Conservation (phyloP, 1,284 basidiomycete species). For the Austroboletus niveus region DNA sequence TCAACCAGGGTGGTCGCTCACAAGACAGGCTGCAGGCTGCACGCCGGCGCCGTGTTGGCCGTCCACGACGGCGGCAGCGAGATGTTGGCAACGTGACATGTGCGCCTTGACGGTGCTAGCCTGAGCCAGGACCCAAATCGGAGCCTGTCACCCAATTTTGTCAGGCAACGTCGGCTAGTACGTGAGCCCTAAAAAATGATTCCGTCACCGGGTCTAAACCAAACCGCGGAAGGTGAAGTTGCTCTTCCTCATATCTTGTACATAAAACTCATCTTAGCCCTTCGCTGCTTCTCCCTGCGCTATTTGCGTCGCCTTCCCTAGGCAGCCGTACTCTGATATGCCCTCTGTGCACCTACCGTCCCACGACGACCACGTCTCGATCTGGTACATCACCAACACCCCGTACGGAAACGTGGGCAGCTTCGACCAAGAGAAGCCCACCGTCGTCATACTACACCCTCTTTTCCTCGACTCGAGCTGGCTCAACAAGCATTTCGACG, state of each 20-base stretch:
- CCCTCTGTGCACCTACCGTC: conserved; percentile 68
- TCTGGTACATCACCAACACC: conserved; percentile 69
- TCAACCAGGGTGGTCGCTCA: conserved; percentile 13
- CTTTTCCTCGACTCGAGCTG: conserved; percentile 66
- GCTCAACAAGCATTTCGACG: conserved; percentile 64
- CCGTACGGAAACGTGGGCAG: conserved; percentile 52
- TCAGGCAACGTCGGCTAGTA: conserved; percentile 29
- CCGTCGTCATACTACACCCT: conserved; percentile 65
- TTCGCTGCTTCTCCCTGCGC: conserved; percentile 1
- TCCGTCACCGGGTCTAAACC: conserved; percentile 15
- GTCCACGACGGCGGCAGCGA: background rate
- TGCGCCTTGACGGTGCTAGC: background rate
- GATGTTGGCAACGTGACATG: background rate
- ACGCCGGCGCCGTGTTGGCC: too few species aligned
- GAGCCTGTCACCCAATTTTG: conserved; percentile 15
- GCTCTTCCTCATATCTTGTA: conserved; percentile 17
- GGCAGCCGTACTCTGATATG: conserved; percentile 40
- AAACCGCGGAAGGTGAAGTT: conserved; percentile 11
- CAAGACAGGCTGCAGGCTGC: background rate
- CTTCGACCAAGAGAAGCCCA: conserved; percentile 63
- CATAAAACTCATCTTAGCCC: conserved; percentile 13
- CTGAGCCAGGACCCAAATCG: background rate
- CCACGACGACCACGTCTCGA: conserved; percentile 61
- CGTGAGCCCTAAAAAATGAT: conserved; percentile 9
- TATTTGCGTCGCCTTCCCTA: conserved; percentile 3